Evolutionary conservation across 2,329 filamentous ascomycete species (phyloP).

Genomic region (Fusarium subtropicale): DNA sequence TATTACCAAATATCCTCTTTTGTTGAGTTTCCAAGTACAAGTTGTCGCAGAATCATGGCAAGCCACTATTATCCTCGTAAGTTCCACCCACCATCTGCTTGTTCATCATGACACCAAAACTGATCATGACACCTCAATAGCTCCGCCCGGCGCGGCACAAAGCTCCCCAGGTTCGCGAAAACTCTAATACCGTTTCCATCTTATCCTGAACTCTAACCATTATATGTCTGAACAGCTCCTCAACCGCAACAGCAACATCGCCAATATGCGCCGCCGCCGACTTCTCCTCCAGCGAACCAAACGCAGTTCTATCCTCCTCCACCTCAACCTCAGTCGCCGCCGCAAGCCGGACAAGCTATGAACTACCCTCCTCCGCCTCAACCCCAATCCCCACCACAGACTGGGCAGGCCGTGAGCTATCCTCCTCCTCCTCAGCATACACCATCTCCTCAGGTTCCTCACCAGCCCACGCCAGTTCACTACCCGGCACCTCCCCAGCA

Average conservation of each 20-base stretch:
- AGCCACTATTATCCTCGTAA: conserved; percentile 62
- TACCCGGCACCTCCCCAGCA: conserved; percentile 44
- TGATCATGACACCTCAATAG: conserved; percentile 48
- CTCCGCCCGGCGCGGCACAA: conserved; percentile 55
- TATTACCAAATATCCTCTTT: not conserved
- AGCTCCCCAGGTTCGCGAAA: conserved; percentile 47
- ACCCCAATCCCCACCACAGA: conserved; percentile 50
- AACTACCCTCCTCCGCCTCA: conserved; percentile 56
- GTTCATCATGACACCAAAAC: conserved; percentile 26
- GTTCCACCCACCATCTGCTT: conserved; percentile 39
- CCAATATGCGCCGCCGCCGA: conserved; percentile 60
- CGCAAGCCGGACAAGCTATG: conserved; percentile 47
- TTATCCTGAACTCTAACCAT: conserved; percentile 18
- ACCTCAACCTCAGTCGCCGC: conserved; percentile 40
- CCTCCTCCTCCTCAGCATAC: conserved; percentile 45
- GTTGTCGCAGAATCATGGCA: conserved; percentile 52
- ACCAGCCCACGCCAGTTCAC: conserved; percentile 29
- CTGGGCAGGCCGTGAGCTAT: conserved; percentile 47
- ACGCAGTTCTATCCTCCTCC: conserved; percentile 58
- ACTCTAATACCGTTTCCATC: not conserved
- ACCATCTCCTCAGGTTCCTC: conserved; percentile 42
- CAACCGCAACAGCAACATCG: conserved; percentile 49
- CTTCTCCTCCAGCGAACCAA: conserved; percentile 60
- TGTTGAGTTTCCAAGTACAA: not conserved
- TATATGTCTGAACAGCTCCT: conserved; percentile 33